A percentile compares a stretch with the other conserved stretches of the same genome.
Evolutionary conservation across 176 grass and related monocot genomes (phyloP).

Genomic region (Avena sativa): DNA sequence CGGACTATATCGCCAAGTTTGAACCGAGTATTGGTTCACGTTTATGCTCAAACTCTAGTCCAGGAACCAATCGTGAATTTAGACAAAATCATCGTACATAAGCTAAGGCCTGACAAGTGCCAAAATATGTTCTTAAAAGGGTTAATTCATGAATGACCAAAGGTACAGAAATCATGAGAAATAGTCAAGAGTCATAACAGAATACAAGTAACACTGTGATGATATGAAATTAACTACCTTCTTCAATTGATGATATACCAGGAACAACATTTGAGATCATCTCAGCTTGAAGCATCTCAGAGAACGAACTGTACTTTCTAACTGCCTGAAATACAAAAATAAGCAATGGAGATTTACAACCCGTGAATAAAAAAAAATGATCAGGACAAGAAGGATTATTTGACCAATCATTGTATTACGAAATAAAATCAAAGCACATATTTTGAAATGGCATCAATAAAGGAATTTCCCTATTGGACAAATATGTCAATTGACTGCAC

Average conservation of each 20-base stretch:
- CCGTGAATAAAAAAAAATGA: slow-evolving; percentile 14
- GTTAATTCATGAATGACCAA: slow-evolving; percentile 11
- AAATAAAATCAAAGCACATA: slow-evolving; percentile 13
- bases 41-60: slow-evolving; percentile 10
- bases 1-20: neutral
- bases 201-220: neutral
- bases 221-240: slow-evolving; percentile 55
- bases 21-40: neutral
- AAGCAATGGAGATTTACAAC: slow-evolving; percentile 14
- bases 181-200: slow-evolving; percentile 6
- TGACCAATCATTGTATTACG: slow-evolving; percentile 2
- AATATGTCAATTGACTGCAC: neutral
- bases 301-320: slow-evolving; percentile 66
- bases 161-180: slow-evolving; percentile 1
- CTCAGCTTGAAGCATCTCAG: slow-evolving; percentile 80
- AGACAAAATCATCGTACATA: slow-evolving; percentile 6
- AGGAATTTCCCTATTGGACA: neutral
- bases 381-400: neutral
- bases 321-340: slow-evolving; percentile 61
- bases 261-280: slow-evolving; percentile 84
- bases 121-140: slow-evolving; percentile 28
- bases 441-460: neutral
- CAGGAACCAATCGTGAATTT: neutral
- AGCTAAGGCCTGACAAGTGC: neutral
- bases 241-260: slow-evolving; percentile 68